Evolutionary conservation across 176 grass and related monocot genomes (phyloP).

Genomic region (Paspalum vaginatum): DNA sequence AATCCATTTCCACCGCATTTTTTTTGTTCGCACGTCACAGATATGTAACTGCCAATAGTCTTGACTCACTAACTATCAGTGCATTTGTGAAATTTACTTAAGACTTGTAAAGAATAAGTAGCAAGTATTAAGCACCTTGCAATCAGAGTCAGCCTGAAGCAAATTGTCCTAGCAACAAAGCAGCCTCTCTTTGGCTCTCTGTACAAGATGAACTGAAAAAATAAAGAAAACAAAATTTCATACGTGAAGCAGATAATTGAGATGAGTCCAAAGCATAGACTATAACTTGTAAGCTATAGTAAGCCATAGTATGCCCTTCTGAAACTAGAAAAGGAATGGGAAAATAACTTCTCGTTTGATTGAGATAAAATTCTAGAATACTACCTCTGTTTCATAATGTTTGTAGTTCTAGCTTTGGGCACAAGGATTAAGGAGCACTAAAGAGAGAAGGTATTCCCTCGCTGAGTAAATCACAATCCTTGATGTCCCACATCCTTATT

Average conservation of each 20-base stretch:
- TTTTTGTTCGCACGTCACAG: not conserved
- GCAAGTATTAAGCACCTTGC: slow-evolving; percentile 66
- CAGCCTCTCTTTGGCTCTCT: slow-evolving; percentile 99
- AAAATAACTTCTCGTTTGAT: slow-evolving; percentile 7
- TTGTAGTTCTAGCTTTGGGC: too few species aligned
- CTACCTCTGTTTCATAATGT: too few species aligned
- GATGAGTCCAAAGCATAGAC: not conserved
- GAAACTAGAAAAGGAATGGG: slow-evolving; percentile 20
- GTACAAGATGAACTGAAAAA: slow-evolving; percentile 87
- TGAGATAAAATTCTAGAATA: slow-evolving; percentile 7
- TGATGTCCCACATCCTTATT: too few species aligned
- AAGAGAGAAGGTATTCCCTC: too few species aligned
- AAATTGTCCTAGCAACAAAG: slow-evolving; percentile 97
- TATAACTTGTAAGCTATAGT: not conserved
- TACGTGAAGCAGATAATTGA: slow-evolving; percentile 32
- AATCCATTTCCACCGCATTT: not conserved
- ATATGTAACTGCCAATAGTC: not conserved
- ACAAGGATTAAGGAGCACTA: too few species aligned
- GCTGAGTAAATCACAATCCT: too few species aligned
- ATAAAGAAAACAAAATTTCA: slow-evolving; percentile 8
- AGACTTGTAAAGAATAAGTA: slow-evolving; percentile 7
- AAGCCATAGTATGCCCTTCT: not conserved
- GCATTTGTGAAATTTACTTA: slow-evolving; percentile 4
- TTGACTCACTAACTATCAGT: not conserved
- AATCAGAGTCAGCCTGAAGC: slow-evolving; percentile 97